Evolutionary conservation across 2,329 filamentous ascomycete genomes (phyloP).

Genomic region (Fusarium tupiense): DNA sequence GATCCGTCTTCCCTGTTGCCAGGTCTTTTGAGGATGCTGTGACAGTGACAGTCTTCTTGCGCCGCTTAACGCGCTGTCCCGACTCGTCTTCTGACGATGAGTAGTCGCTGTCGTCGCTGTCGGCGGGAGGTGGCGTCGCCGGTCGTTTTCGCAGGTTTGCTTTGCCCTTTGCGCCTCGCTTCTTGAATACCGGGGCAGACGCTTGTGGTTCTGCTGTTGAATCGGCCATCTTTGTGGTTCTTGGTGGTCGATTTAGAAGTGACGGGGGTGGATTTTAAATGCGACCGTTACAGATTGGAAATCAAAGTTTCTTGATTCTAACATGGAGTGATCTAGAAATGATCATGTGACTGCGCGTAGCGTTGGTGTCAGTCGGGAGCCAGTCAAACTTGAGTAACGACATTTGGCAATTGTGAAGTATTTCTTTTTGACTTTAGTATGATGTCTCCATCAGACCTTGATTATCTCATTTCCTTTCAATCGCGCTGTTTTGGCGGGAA

Average conservation of each 20-base stretch:
- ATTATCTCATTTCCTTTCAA: neutral
- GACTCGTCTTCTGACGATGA: slow-evolving; percentile 81
- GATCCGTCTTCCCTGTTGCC: slow-evolving; percentile 48
- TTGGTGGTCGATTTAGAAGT: neutral
- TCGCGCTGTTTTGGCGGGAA: neutral
- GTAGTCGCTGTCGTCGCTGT: slow-evolving; percentile 68
- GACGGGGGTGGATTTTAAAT: neutral
- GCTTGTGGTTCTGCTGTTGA: slow-evolving; percentile 46
- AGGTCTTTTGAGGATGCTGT: slow-evolving; percentile 69
- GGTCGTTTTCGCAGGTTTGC: slow-evolving; percentile 83
- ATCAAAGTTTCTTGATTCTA: slow-evolving; percentile 14
- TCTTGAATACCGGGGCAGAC: slow-evolving; percentile 82
- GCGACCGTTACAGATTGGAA: slow-evolving; percentile 21
- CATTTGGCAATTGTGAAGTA: neutral
- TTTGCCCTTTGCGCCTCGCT: slow-evolving; percentile 80
- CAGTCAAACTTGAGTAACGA: neutral
- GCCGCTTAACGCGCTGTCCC: slow-evolving; percentile 81
- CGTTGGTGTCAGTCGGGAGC: neutral
- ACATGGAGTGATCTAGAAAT: slow-evolving; percentile 20
- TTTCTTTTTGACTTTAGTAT: neutral
- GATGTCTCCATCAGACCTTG: neutral
- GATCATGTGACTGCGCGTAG: slow-evolving; percentile 27
- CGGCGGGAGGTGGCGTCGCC: slow-evolving; percentile 77
- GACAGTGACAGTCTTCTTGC: slow-evolving; percentile 73
- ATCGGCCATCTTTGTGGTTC: slow-evolving; percentile 30